phyloP scores from a whole-genome alignment of 805 yeast species.

The Candida namnaoensis region DNA sequence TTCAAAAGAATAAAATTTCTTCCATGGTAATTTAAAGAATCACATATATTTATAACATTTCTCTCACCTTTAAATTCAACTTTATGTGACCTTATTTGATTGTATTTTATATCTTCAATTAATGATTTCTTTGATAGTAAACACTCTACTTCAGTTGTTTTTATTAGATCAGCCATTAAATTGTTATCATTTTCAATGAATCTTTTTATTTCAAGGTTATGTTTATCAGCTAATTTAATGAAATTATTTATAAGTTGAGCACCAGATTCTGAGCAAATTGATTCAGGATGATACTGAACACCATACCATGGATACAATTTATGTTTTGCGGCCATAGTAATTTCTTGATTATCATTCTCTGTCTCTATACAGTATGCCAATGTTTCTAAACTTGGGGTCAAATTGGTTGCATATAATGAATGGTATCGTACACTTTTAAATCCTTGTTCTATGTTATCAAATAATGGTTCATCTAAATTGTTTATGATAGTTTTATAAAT shows the following conservation, averaged over 20 bases:
- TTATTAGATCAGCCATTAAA: conserved; percentile 3
- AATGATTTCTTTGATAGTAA: too few species aligned
- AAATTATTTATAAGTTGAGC: conserved; percentile 52
- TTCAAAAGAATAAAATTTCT: conserved; percentile 55
- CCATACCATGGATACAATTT: conserved; percentile 64
- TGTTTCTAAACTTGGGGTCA: conserved; percentile 32
- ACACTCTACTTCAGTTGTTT: conserved; percentile 8
- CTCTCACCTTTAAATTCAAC: too few species aligned
- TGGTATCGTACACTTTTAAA: conserved; percentile 84
- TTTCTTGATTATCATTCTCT: conserved; percentile 24
- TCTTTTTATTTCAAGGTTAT: conserved; percentile 15
- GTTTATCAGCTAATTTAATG: conserved; percentile 14
- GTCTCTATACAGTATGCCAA: conserved; percentile 51
- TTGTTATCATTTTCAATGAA: conserved; percentile 8
- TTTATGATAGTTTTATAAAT: conserved; percentile 38
- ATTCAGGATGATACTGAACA: conserved; percentile 97
- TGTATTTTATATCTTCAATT: too few species aligned
- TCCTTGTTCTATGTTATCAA: conserved; percentile 26
- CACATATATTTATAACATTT: conserved; percentile 50
- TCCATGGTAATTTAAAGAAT: conserved; percentile 21
- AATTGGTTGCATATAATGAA: conserved; percentile 50
- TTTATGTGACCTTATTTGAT: too few species aligned
- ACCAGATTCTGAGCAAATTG: conserved; percentile 76
- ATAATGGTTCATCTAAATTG: conserved; percentile 26
- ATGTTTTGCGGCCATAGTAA: conserved; percentile 80